These are phyloP conservation scores for Paraurostyla sp. DNA, from an alignment of 73 alveolate genomes.

Conservation along the genomic window DNA sequence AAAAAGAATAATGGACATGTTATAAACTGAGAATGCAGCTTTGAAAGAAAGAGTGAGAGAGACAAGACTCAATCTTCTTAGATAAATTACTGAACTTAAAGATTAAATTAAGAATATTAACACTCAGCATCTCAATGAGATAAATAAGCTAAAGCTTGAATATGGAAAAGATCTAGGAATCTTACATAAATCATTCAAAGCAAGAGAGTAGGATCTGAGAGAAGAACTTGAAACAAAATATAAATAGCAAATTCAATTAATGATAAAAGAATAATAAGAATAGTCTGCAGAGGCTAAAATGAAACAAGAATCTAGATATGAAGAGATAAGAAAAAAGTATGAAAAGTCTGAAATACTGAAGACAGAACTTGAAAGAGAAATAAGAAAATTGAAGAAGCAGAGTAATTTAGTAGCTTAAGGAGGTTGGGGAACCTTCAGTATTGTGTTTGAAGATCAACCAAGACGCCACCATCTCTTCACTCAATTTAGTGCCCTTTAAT, in stretches of 20 bases:
- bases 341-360: not conserved
- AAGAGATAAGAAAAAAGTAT: not conserved
- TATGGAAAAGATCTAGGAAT: constrained; percentile 34
- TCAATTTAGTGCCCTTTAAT: not conserved
- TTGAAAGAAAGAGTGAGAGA: constrained; percentile 37
- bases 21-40: constrained; percentile 14
- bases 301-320: not conserved
- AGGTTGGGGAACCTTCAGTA: constrained; percentile 58
- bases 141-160: constrained; percentile 13
- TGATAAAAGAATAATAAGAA: not conserved
- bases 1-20: not conserved
- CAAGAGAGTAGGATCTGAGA: constrained; percentile 20
- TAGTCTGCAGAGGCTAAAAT: not conserved
- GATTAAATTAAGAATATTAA: not conserved
- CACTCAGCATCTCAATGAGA: not conserved
- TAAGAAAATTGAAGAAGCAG: constrained; percentile 28
- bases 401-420: constrained; percentile 27
- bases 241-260: not conserved
- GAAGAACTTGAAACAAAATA: not conserved
- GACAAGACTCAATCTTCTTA: not conserved
- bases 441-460: constrained; percentile 5
- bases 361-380: constrained; percentile 18
- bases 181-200: not conserved
- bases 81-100: constrained; percentile 48
- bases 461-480: not conserved